These are phyloP conservation scores for Juglanconis sp. DNA, from an alignment of 2,329 filamentous ascomycete genomes.

Conservation along the genomic window DNA sequence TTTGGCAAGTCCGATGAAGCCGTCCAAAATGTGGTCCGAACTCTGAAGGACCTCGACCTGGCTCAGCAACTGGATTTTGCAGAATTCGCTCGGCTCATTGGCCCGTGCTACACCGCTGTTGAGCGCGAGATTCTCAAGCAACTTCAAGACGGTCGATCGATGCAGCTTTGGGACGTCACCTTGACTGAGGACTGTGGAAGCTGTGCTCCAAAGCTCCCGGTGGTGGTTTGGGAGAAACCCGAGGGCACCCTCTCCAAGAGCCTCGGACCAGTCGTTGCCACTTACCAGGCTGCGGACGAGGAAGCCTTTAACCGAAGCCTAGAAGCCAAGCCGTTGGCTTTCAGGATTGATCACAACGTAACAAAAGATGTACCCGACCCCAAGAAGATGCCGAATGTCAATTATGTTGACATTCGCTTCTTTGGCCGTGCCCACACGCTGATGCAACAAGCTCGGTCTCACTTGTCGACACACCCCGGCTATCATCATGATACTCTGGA, in stretches of 20 bases:
- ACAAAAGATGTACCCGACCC: background rate
- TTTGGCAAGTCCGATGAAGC: background rate
- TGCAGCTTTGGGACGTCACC: background rate
- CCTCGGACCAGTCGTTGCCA: background rate
- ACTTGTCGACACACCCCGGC: constrained; percentile 5
- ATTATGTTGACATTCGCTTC: constrained; percentile 13
- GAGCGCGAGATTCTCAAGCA: constrained; percentile 7
- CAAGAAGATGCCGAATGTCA: background rate
- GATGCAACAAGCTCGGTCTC: constrained; percentile 13
- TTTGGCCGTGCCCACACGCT: constrained; percentile 9
- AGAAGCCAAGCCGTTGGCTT: background rate
- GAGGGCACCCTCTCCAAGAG: background rate
- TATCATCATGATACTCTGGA: background rate
- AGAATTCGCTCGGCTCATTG: constrained; percentile 10
- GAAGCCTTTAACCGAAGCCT: background rate
- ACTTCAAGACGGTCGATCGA: background rate
- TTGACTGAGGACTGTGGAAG: background rate
- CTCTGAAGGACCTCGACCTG: constrained; percentile 10
- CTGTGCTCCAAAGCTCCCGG: constrained; percentile 6
- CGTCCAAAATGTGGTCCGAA: background rate
- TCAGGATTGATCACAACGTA: constrained; percentile 13
- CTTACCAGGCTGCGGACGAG: constrained; percentile 1
- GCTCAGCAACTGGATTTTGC: constrained; percentile 13
- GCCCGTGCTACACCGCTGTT: constrained; percentile 10
- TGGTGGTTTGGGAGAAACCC: background rate